Evolutionary conservation across 2,329 filamentous ascomycete genomes (phyloP).

Genomic region (Trematosphaeria pertusa): DNA sequence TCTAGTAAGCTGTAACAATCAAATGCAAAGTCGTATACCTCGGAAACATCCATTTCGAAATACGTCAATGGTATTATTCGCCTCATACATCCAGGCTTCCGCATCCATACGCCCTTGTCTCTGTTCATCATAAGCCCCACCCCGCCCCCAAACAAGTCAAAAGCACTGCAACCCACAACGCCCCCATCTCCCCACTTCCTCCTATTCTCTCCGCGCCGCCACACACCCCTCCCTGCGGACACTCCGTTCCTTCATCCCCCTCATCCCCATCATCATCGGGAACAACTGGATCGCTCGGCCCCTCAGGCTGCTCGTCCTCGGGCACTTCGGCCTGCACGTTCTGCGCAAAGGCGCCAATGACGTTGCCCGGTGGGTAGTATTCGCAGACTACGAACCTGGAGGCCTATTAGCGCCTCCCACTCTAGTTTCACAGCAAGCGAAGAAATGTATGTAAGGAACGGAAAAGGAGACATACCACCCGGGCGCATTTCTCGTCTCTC

Average conservation of each 20-base stretch:
- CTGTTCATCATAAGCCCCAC: too few relatives aligned
- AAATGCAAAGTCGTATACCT: too few relatives aligned
- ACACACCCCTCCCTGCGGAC: constrained; percentile 14
- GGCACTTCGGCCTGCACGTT: constrained; percentile 37
- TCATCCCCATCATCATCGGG: constrained; percentile 5
- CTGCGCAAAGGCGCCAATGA: constrained; percentile 38
- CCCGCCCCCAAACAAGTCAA: too few relatives aligned
- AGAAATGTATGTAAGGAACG: neutral
- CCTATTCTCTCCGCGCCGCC: constrained; percentile 1
- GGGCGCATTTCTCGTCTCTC: constrained; percentile 26
- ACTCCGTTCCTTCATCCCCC: constrained; percentile 7
- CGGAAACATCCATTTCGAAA: too few relatives aligned
- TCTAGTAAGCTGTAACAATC: too few relatives aligned
- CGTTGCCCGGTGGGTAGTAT: constrained; percentile 48
- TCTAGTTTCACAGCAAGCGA: neutral
- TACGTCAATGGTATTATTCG: too few relatives aligned
- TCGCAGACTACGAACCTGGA: constrained; percentile 43
- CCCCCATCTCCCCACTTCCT: neutral
- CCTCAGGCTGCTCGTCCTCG: constrained; percentile 12
- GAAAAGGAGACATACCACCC: constrained; percentile 26
- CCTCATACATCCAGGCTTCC: too few relatives aligned
- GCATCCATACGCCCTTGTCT: too few relatives aligned
- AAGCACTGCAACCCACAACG: neutral
- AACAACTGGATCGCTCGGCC: constrained; percentile 14
- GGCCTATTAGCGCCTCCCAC: constrained; percentile 1